Base-by-base conservation (phyloP, 495 filamentous ascomycete species). In the Hypoxylon subgilvum region DNA sequence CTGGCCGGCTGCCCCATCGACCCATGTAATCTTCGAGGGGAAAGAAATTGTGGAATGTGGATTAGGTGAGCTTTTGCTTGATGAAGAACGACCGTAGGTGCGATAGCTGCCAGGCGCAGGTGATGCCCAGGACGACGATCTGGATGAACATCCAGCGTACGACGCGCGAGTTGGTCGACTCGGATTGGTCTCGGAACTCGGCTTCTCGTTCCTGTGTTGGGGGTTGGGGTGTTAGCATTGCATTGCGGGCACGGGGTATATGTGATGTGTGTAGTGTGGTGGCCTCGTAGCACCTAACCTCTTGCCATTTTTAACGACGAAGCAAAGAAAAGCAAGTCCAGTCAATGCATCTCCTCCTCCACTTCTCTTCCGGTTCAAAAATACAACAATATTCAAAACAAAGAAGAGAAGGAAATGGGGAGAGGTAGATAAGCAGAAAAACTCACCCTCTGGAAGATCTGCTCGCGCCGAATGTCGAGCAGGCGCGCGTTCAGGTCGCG, bases 71-170 rank as follows among this genome's bases (percentile, higher is more conserved):
- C 80, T 98, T 98, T 79, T 98, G 94, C 83, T 98, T 98, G 80
- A 98, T 98, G 79, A 98, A 98, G 81, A 98, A 98, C 17, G 90
- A 88, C 49, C 94, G 81, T 47, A 98, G 82, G 73, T 97, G 92
- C 9, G 91, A 95, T 25, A 98, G 81, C 74, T 98, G 94, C 94
- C 94, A 98, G 49, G 94, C 91, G 73, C 94, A 98, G 21, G 94
- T 95, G 40, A 88, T 81, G 21, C 88, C 91, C 31, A 98, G 78
- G n/a, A 98, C 85, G 51, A 85, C 82, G 40, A 97, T 75, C 74
- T 98, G 94, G 53, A 97, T 86, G 49, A 96, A 72, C 36, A 92
- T 91, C 94, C 94, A 98, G 52, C 91, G 86, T 18, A 98, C 88
- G 43, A 97, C 94, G 65, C 93, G 86, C 17, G 86, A 84, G 76